Conservation (phyloP, 495 filamentous ascomycete genomes). For the Articulospora tetracladia region DNA sequence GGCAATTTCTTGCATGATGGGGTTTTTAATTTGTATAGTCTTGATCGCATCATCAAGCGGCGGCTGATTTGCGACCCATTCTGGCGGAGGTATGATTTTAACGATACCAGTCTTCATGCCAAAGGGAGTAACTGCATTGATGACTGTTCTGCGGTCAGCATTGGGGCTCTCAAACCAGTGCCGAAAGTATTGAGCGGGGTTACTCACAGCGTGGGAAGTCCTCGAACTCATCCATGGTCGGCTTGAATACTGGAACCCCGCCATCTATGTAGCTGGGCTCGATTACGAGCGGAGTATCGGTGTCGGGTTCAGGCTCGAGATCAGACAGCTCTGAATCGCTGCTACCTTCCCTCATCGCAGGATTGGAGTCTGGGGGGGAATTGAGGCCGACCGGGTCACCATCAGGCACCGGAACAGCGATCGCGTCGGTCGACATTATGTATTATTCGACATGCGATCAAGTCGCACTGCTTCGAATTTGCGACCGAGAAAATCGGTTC, state of each 20-base stretch:
- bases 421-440: constrained; percentile 22
- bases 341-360: constrained; percentile 12
- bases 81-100: constrained; percentile 89
- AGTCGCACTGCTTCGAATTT: not conserved
- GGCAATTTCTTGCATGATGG: constrained; percentile 96
- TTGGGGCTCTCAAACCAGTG: not conserved
- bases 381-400: constrained; percentile 13
- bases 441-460: constrained; percentile 17
- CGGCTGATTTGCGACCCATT: constrained; percentile 84
- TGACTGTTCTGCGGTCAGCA: not conserved
- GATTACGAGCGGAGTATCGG: constrained; percentile 31
- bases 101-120: constrained; percentile 97
- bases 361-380: constrained; percentile 23
- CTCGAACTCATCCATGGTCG: constrained; percentile 90
- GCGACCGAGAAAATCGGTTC: not conserved
- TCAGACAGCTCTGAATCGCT: constrained; percentile 57
- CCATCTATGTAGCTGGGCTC: constrained; percentile 81
- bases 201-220: constrained; percentile 79
- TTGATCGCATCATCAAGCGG: constrained; percentile 82
- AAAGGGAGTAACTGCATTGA: constrained; percentile 74
- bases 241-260: constrained; percentile 92
- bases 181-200: not conserved
- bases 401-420: constrained; percentile 14
- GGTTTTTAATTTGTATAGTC: constrained; percentile 88
- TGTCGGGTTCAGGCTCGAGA: constrained; percentile 51